These are phyloP conservation scores for Teratosphaeria epicoccoides DNA, from an alignment of 2,329 filamentous ascomycete species.

Conservation along the genomic window DNA sequence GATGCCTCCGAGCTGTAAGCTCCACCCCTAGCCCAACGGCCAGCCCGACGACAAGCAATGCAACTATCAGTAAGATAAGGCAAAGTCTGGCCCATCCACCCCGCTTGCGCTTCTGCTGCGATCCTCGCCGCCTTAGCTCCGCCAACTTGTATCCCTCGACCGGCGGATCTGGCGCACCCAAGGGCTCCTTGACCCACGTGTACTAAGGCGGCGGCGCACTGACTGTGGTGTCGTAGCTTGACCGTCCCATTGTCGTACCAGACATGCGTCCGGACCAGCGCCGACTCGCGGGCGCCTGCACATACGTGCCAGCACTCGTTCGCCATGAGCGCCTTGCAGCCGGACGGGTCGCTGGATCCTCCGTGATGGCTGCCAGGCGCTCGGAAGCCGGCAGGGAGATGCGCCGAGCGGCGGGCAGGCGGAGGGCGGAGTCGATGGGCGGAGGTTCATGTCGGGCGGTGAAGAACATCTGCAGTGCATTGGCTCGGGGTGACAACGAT, in stretches of 20 bases:
- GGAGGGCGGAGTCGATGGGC: slow-evolving; percentile 3
- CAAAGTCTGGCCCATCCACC: slow-evolving; percentile 32
- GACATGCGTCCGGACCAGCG: neutral
- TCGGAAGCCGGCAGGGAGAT: slow-evolving; percentile 7
- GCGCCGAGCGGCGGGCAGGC: slow-evolving; percentile 10
- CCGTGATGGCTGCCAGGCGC: slow-evolving; percentile 12
- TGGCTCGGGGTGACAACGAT: too few relatives aligned
- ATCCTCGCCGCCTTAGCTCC: slow-evolving; percentile 12
- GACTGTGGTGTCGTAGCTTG: slow-evolving; percentile 7
- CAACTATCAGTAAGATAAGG: slow-evolving; percentile 27
- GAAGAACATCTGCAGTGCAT: too few relatives aligned
- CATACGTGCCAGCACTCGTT: neutral
- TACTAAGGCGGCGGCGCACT: slow-evolving; percentile 21
- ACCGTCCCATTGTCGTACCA: neutral
- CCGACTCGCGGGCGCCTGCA: neutral
- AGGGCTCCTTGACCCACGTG: slow-evolving; percentile 13
- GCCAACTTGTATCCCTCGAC: slow-evolving; percentile 22
- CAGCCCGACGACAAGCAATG: slow-evolving; percentile 27
- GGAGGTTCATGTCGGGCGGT: neutral
- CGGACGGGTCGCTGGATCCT: neutral
- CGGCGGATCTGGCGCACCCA: slow-evolving; percentile 9
- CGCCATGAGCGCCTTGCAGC: neutral
- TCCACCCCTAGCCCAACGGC: slow-evolving; percentile 32
- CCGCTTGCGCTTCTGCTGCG: slow-evolving; percentile 9
- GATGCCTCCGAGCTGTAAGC: slow-evolving; percentile 17